Percentiles rank a stretch among this genome's conserved stretches.
Conservation (phyloP, 1,284 basidiomycete genomes). For the Moesziomyces aphidis region DNA sequence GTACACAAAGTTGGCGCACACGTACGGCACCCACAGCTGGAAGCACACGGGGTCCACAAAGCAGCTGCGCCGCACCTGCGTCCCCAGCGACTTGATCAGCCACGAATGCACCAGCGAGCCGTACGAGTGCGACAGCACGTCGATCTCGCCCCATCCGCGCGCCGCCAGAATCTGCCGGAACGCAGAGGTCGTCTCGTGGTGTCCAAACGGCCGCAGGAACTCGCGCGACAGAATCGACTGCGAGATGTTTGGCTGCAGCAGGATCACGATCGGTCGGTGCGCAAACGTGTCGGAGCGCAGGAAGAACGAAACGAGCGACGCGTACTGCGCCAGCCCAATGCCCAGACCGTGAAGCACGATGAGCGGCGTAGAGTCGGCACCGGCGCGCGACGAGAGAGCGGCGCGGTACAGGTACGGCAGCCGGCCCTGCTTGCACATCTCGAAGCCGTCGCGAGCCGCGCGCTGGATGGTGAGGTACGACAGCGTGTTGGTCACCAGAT, state of each 20-base stretch:
- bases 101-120: conserved; percentile 62
- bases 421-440: conserved; percentile 31
- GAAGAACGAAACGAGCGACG: conserved; percentile 36
- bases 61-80: conserved; percentile 45
- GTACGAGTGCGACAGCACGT: conserved; percentile 63
- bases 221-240: conserved; percentile 53
- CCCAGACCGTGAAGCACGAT: conserved; percentile 63
- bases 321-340: conserved; percentile 57
- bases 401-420: conserved; percentile 58
- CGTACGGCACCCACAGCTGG: conserved; percentile 60
- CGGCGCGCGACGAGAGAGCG: conserved; percentile 18
- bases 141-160: conserved; percentile 41
- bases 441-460: conserved; percentile 41
- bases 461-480: conserved; percentile 30
- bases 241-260: conserved; percentile 63
- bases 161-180: conserved; percentile 44
- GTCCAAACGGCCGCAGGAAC: conserved; percentile 54
- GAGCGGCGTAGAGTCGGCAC: conserved; percentile 35
- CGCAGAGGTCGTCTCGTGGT: conserved; percentile 51
- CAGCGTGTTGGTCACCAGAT: conserved; percentile 35
- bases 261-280: conserved; percentile 57
- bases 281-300: conserved; percentile 23
- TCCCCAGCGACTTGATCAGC: conserved; percentile 57
- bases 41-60: conserved; percentile 66
- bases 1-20: conserved; percentile 63